Conservation (phyloP, 345 rosid genomes). For the rapeseed (Brassica napus) region DNA sequence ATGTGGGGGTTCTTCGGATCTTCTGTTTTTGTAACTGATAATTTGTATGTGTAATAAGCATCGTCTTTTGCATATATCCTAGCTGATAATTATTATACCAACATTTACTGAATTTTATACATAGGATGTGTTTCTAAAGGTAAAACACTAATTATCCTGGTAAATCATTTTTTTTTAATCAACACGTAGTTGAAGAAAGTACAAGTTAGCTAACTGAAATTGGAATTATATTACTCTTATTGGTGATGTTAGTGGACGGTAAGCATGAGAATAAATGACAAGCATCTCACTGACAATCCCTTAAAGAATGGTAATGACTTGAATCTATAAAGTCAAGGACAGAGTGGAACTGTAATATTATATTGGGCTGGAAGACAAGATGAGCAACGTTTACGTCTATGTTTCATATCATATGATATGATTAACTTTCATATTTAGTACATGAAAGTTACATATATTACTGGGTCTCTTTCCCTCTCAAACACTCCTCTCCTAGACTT, state of each 20-base stretch:
- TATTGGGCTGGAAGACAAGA: background rate
- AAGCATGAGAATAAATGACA: background rate
- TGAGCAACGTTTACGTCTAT: no score
- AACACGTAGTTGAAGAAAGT: no score
- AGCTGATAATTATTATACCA: no score
- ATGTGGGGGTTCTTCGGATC: no score
- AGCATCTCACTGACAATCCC: background rate
- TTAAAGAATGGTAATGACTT: background rate
- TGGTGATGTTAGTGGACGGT: background rate
- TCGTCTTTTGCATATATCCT: background rate
- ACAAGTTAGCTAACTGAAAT: no score
- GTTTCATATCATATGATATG: background rate
- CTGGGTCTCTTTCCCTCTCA: background rate
- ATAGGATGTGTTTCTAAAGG: background rate
- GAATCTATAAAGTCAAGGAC: background rate
- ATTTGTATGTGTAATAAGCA: background rate
- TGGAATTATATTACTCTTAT: background rate
- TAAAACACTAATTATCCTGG: background rate
- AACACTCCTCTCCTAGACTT: conserved; percentile 9
- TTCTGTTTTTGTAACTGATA: no score
- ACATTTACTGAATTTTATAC: background rate
- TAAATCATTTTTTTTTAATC: no score
- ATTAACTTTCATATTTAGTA: background rate
- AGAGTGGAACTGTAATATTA: background rate
- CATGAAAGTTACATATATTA: background rate